Percentiles rank a stretch among this genome's conserved stretches.
phyloP scores from a whole-genome alignment of 352 stramenopile species.

The Globisporangium yorkense region DNA sequence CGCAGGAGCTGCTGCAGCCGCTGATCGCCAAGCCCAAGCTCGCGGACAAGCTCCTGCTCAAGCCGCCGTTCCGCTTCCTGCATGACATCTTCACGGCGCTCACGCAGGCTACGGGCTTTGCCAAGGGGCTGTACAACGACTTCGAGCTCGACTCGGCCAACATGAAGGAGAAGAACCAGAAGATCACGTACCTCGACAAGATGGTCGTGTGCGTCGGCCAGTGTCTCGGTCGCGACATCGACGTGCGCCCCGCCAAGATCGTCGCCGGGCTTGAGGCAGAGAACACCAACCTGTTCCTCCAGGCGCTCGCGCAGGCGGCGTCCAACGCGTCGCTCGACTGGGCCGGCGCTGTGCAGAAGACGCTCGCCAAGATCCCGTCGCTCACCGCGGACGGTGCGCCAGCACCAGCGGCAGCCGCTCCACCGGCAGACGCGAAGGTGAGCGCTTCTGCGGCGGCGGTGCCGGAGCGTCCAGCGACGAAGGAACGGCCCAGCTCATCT shows the following conservation, averaged over 20 bases:
- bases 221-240: slow-evolving; percentile 53
- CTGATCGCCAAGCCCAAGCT: slow-evolving; percentile 93
- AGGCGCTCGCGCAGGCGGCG: slow-evolving; percentile 52
- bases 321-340: slow-evolving; percentile 63
- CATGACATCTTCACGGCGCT: slow-evolving; percentile 93
- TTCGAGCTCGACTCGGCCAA: slow-evolving; percentile 74
- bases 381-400: slow-evolving; percentile 37
- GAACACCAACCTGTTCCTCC: slow-evolving; percentile 82
- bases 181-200: slow-evolving; percentile 82
- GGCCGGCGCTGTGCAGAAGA: slow-evolving; percentile 50
- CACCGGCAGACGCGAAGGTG: slow-evolving; percentile 20
- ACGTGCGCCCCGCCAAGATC: slow-evolving; percentile 81
- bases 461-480: slow-evolving; percentile 29
- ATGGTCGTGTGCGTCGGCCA: slow-evolving; percentile 78
- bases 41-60: slow-evolving; percentile 92
- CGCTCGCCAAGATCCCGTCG: slow-evolving; percentile 60
- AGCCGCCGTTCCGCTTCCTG: slow-evolving; percentile 96
- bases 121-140: slow-evolving; percentile 74
- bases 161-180: slow-evolving; percentile 85
- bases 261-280: slow-evolving; percentile 78
- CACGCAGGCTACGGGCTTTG: slow-evolving; percentile 82
- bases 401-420: slow-evolving; percentile 7
- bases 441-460: slow-evolving; percentile 6
- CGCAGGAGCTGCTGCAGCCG: slow-evolving; percentile 80
- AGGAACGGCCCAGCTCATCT: slow-evolving; percentile 27